Evolutionary conservation across 75 land plant species (phyloP).

Genomic region (Selaginella moellendorffii): DNA sequence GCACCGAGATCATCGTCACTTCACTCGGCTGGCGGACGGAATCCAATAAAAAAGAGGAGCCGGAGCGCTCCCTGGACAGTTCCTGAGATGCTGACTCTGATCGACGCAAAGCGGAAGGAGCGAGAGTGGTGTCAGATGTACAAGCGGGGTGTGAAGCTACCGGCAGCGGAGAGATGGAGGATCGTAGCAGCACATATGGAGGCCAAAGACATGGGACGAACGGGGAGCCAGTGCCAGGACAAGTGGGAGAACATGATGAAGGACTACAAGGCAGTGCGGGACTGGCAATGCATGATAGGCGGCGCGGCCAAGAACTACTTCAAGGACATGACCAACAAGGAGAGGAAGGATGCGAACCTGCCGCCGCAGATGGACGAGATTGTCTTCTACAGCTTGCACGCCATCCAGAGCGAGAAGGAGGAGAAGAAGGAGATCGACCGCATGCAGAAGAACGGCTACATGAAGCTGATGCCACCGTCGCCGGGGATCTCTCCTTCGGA

Average conservation of each 20-base stretch:
- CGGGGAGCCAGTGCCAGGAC: constrained; percentile 31
- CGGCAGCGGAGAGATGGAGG: constrained; percentile 29
- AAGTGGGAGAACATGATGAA: constrained; percentile 36
- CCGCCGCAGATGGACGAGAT: constrained; percentile 33
- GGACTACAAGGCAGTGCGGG: constrained; percentile 29
- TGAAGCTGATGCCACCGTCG: constrained; percentile 11
- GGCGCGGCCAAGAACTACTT: constrained; percentile 19
- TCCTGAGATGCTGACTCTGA: constrained; percentile 27
- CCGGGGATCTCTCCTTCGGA: too few species aligned
- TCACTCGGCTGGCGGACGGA: background rate
- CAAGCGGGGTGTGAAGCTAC: constrained; percentile 28
- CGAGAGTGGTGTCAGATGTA: constrained; percentile 22
- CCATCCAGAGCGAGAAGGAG: constrained; percentile 27
- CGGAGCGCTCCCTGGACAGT: constrained; percentile 32
- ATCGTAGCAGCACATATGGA: constrained; percentile 25
- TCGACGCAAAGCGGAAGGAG: constrained; percentile 27
- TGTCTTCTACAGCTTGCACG: constrained; percentile 26
- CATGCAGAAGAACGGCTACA: constrained; percentile 15
- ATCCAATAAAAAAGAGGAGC: constrained; percentile 20
- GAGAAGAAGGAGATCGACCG: constrained; percentile 20
- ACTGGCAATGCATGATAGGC: constrained; percentile 19
- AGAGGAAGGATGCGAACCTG: constrained; percentile 27
- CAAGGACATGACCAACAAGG: constrained; percentile 32
- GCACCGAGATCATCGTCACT: background rate
- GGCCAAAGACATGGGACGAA: constrained; percentile 27